phyloP scores from a whole-genome alignment of 176 grass and related monocot genomes.

The Puccinellia tenuiflora region DNA sequence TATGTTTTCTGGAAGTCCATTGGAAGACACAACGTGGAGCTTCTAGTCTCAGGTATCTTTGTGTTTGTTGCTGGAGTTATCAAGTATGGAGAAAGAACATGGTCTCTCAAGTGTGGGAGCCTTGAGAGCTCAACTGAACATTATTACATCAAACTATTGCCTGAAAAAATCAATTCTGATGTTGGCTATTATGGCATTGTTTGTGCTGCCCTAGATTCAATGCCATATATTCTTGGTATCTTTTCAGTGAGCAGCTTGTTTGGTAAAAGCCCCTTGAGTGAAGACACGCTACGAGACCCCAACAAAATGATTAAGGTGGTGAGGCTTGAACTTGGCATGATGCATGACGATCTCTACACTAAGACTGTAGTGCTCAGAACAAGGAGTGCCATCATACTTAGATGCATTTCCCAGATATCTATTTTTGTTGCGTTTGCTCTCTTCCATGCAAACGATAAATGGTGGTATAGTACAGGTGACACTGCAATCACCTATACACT shows the following conservation, averaged over 20 bases:
- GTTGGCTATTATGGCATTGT: too few species aligned
- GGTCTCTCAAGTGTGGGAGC: background rate
- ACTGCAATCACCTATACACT: slow-evolving; percentile 7
- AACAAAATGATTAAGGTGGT: background rate
- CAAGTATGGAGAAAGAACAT: background rate
- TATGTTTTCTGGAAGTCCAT: background rate
- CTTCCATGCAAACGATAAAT: background rate
- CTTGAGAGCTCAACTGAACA: too few species aligned
- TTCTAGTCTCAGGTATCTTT: background rate
- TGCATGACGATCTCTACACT: background rate
- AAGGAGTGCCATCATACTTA: background rate
- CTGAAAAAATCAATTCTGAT: too few species aligned
- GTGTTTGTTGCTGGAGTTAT: background rate
- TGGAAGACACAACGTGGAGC: background rate
- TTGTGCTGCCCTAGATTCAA: too few species aligned
- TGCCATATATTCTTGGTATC: too few species aligned
- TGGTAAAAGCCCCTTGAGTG: too few species aligned
- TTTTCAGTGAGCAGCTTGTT: too few species aligned
- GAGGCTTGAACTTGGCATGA: background rate
- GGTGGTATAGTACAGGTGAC: background rate
- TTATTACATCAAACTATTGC: too few species aligned
- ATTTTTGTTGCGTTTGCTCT: background rate
- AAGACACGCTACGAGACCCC: too few species aligned
- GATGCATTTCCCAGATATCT: background rate
- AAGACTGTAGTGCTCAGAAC: background rate